These are phyloP conservation scores for Cercophora scortea DNA, from an alignment of 495 filamentous ascomycete genomes.

Conservation along the genomic window DNA sequence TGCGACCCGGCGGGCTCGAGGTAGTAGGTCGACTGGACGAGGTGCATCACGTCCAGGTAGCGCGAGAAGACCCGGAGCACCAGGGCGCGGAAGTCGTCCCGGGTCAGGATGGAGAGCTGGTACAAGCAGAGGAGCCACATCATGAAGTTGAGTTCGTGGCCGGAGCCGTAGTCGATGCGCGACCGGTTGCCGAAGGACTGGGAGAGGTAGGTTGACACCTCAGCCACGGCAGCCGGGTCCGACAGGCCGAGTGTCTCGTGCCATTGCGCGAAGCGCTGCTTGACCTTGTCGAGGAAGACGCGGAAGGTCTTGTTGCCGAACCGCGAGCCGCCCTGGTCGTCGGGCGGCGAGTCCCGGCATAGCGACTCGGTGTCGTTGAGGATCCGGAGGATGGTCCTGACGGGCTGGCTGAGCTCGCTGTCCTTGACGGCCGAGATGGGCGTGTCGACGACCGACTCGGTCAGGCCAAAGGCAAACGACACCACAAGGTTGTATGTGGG, in stretches of 20 bases:
- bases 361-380: slow-evolving; percentile 58
- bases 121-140: slow-evolving; percentile 89
- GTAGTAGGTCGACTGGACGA: slow-evolving; percentile 82
- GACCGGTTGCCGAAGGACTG: slow-evolving; percentile 78
- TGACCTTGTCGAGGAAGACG: slow-evolving; percentile 66
- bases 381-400: slow-evolving; percentile 60
- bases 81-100: slow-evolving; percentile 59
- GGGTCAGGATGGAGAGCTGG: slow-evolving; percentile 60
- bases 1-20: slow-evolving; percentile 92
- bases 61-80: slow-evolving; percentile 70
- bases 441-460: slow-evolving; percentile 70
- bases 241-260: slow-evolving; percentile 48
- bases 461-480: slow-evolving; percentile 77
- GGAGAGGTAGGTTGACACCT: slow-evolving; percentile 71
- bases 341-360: slow-evolving; percentile 60
- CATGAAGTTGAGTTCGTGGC: slow-evolving; percentile 93
- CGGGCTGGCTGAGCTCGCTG: slow-evolving; percentile 42
- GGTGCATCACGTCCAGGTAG: slow-evolving; percentile 75
- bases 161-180: slow-evolving; percentile 95
- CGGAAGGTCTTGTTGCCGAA: slow-evolving; percentile 94
- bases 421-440: slow-evolving; percentile 60
- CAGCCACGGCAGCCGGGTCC: slow-evolving; percentile 50
- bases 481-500: slow-evolving; percentile 69
- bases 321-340: slow-evolving; percentile 77
- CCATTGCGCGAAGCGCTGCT: slow-evolving; percentile 46